These are phyloP conservation scores for Bruguiera hainesii DNA, from an alignment of 441 rosid species.

Conservation along the genomic window DNA sequence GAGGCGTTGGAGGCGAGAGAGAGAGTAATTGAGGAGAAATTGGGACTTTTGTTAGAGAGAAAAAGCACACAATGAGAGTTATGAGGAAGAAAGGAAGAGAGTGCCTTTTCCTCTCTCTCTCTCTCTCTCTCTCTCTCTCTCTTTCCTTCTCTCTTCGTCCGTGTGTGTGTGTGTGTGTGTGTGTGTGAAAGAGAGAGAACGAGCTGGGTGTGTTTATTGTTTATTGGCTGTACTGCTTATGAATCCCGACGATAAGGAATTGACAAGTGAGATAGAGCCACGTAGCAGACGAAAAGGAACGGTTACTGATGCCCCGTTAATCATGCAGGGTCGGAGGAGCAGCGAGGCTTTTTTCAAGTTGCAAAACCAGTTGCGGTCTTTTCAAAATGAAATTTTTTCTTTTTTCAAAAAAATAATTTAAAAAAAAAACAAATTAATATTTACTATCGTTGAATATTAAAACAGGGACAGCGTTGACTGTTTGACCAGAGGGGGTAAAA, in stretches of 20 bases:
- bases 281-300: constrained; percentile 25
- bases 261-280: constrained; percentile 35
- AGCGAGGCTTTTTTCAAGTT: no score
- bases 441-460: no score
- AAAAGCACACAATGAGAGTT: constrained; percentile 31
- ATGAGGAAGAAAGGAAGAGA: constrained; percentile 8
- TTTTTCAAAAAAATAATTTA: no score
- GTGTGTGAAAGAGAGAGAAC: constrained; percentile 28
- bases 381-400: no score
- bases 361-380: constrained; percentile 14
- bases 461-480: constrained; percentile 8
- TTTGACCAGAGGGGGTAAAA: constrained; percentile 15
- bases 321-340: constrained; percentile 23
- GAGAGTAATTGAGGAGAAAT: constrained; percentile 20
- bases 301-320: constrained; percentile 18
- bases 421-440: no score
- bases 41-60: constrained; percentile 36
- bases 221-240: constrained; percentile 45
- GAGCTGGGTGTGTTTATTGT: constrained; percentile 23
- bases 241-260: constrained; percentile 45
- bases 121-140: background rate
- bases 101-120: background rate
- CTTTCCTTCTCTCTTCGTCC: no score
- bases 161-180: background rate
- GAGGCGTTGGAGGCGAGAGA: constrained; percentile 20